Conservation (phyloP, 192 early-diverging fungal genomes). For the Coemansia sp. region DNA sequence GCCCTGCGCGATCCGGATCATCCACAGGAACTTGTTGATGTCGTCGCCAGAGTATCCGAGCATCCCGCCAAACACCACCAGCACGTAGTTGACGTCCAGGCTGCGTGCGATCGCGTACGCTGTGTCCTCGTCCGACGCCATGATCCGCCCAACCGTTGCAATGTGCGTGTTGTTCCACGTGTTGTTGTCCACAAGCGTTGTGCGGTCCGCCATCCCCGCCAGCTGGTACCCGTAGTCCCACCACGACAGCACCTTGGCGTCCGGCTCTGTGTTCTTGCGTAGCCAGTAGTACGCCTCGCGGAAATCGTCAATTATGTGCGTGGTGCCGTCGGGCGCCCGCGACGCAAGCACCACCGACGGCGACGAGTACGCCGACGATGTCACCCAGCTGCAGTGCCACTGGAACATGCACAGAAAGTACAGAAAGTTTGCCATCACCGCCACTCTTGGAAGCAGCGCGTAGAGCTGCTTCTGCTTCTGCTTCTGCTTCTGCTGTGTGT, state of each 20-base stretch:
- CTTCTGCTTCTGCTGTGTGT: background rate
- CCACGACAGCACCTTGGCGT: constrained; percentile 97
- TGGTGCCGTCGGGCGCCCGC: constrained; percentile 82
- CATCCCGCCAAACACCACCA: constrained; percentile 95
- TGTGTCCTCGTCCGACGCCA: constrained; percentile 88
- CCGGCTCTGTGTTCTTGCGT: constrained; percentile 89
- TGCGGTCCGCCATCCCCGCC: constrained; percentile 97
- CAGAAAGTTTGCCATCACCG: constrained; percentile 66
- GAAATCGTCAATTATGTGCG: constrained; percentile 99
- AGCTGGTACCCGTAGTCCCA: constrained; percentile 99
- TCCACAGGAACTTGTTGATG: constrained; percentile 99
- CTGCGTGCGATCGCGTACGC: constrained; percentile 87
- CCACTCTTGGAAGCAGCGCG: constrained; percentile 27
- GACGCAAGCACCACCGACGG: constrained; percentile 98
- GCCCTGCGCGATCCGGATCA: constrained; percentile 98
- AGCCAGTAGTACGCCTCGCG: constrained; percentile 99
- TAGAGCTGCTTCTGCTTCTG: constrained; percentile 26
- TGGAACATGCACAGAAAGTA: constrained; percentile 84
- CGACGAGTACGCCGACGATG: constrained; percentile 96
- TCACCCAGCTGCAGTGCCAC: constrained; percentile 99
- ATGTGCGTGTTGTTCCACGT: constrained; percentile 99
- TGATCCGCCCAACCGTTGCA: constrained; percentile 93
- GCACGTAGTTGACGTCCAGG: constrained; percentile 96
- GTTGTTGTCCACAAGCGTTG: constrained; percentile 98
- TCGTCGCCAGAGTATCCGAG: constrained; percentile 99